Conservation (phyloP, 495 filamentous ascomycete species). For the Talaromyces adpressus region DNA sequence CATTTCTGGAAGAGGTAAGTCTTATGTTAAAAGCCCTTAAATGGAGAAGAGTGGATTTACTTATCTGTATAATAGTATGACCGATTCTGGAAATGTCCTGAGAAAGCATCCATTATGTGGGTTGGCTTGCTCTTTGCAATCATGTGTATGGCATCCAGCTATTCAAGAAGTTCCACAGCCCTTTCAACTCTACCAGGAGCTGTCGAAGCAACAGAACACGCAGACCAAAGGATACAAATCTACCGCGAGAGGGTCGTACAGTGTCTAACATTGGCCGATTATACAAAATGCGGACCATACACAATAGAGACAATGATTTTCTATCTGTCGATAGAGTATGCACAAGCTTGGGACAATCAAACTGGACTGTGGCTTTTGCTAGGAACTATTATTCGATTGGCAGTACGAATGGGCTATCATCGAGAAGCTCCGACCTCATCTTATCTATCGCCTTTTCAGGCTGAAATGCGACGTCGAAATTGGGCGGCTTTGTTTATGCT, state of each 20-base stretch:
- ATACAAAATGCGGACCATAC: constrained; percentile 31
- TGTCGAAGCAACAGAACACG: background rate
- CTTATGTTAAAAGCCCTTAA: background rate
- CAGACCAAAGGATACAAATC: constrained; percentile 4
- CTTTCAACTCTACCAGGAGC: background rate
- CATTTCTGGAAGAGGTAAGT: constrained; percentile 13
- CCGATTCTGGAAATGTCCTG: constrained; percentile 19
- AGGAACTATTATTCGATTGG: constrained; percentile 26
- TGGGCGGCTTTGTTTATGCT: constrained; percentile 44
- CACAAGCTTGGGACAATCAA: constrained; percentile 21
- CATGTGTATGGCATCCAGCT: constrained; percentile 16
- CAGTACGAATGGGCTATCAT: constrained; percentile 40
- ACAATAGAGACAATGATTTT: constrained; percentile 33
- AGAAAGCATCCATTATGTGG: constrained; percentile 21
- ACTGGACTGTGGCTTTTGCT: constrained; percentile 33
- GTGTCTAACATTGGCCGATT: constrained; percentile 30
- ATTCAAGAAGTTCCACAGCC: constrained; percentile 10
- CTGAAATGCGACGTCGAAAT: constrained; percentile 48
- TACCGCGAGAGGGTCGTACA: constrained; percentile 27
- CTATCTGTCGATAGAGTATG: constrained; percentile 29
- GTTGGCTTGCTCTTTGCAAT: constrained; percentile 23
- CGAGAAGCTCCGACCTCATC: constrained; percentile 36
- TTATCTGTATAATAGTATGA: constrained; percentile 17
- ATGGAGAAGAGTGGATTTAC: background rate
- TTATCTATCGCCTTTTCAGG: constrained; percentile 41